Evolutionary conservation across 2,329 filamentous ascomycete species (phyloP), one percentile per base, ranked within the genome.

Genomic region (Colletotrichum lindemuthianum): DNA sequence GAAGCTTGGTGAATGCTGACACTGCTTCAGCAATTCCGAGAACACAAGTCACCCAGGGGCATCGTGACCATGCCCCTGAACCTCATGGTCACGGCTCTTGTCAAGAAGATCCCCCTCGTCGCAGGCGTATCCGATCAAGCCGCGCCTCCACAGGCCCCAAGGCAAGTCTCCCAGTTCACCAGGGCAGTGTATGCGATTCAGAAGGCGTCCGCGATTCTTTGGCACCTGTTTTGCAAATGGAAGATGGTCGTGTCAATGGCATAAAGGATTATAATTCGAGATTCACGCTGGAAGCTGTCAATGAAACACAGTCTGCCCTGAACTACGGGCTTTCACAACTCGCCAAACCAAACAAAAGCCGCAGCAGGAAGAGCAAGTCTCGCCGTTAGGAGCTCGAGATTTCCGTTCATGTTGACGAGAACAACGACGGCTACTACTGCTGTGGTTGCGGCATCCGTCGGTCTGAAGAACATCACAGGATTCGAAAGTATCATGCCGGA

Each of bases 371-470:
- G 24, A 41, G 48, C 13, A 24, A n/a, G 12, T 39, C 51, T 39
- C 52, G 40, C 34, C 52, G 59, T 34, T 54, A 56, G 52, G 49
- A 44, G n/a, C 39, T 59, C 49, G 56, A 52, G 44, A 55, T 65
- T n/a, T n/a, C 56, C 8, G 54, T 65, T 54, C 52, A 66, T 36
- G 43, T 60, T 24, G 63, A 65, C 36, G 63, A 63, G 8, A 63
- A 65, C 16, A 37, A 44, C 11, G 64, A 68, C 43, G 67, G 67
- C 13, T 66, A 67, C 48, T 68, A 67, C 41, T 68, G 67, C 24
- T 65, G 43, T 13, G 54, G 65, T 11, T 68, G 67, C 36, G 67
- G 67, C 43, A 68, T 68, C 34, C 56, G 65, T 6, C 65, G 67
- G 13, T 60, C 67, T 8, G 57, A 58, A 11, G 55, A 65, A 34